A percentile compares a stretch with the other conserved stretches of the same genome.
Conservation (phyloP, 106 monocot genomes). For the Phalaenopsis equestris region DNA sequence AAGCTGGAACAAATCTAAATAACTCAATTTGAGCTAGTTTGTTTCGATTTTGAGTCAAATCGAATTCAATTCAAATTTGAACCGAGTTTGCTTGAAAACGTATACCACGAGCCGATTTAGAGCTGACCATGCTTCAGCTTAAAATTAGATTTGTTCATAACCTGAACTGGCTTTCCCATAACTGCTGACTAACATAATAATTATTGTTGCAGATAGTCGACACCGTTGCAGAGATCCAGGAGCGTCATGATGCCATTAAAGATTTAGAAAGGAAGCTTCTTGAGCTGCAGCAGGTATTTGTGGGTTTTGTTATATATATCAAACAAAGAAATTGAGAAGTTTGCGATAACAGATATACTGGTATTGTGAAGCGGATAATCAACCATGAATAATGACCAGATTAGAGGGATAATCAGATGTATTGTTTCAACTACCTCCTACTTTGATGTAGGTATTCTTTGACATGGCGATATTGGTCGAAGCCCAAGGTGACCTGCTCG, state of each 20-base stretch:
- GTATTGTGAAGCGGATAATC: neutral
- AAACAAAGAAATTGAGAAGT: neutral
- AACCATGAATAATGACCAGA: too few species aligned
- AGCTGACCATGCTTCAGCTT: too few species aligned
- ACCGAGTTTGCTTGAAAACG: too few species aligned
- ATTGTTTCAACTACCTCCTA: neutral
- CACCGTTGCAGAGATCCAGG: slow-evolving; percentile 94
- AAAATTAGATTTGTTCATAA: too few species aligned
- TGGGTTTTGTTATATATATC: neutral
- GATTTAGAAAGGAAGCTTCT: slow-evolving; percentile 95
- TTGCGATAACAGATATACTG: neutral
- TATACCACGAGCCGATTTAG: too few species aligned
- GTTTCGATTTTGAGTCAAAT: too few species aligned
- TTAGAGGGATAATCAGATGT: too few species aligned
- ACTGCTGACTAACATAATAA: neutral
- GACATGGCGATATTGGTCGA: slow-evolving; percentile 26
- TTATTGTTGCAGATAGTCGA: slow-evolving; percentile 64
- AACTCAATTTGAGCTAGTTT: too few species aligned
- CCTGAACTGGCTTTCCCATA: neutral
- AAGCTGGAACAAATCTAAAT: too few species aligned
- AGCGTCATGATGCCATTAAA: slow-evolving; percentile 82
- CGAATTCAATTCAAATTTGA: too few species aligned
- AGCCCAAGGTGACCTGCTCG: slow-evolving; percentile 21
- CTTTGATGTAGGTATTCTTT: slow-evolving; percentile 15
- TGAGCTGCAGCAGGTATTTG: slow-evolving; percentile 84